Conservation (phyloP, 768 basidiomycete species). For the Naganishia vishniacii region DNA sequence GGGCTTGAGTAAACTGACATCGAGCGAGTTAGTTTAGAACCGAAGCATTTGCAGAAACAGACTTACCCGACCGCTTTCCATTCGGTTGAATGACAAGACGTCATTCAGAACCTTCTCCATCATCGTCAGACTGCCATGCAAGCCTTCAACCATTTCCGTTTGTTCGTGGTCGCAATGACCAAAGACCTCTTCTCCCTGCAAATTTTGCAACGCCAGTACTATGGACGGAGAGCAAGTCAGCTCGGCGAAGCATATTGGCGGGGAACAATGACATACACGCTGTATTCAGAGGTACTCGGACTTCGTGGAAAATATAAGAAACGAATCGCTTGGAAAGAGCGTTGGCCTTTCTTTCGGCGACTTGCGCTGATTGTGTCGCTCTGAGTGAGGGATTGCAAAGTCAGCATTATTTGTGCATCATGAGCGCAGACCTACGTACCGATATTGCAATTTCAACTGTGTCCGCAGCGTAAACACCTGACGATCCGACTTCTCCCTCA, state of each 20-base stretch:
- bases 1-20: constrained; percentile 58
- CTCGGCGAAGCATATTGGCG: background rate
- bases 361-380: constrained; percentile 66
- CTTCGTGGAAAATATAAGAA: constrained; percentile 46
- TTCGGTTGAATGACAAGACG: constrained; percentile 46
- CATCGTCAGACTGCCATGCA: constrained; percentile 45
- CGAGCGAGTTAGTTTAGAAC: constrained; percentile 49
- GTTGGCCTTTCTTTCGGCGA: constrained; percentile 63
- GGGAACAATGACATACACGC: constrained; percentile 37
- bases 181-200: constrained; percentile 71
- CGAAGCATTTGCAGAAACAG: no score
- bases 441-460: constrained; percentile 68
- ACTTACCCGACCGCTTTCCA: constrained; percentile 45
- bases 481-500: constrained; percentile 55
- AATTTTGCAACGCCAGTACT: constrained; percentile 81
- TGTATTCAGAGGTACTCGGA: constrained; percentile 55
- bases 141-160: constrained; percentile 81
- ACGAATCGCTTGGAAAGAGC: constrained; percentile 76
- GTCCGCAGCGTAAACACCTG: constrained; percentile 64
- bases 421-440: constrained; percentile 16
- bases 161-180: constrained; percentile 57
- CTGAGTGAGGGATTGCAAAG: constrained; percentile 31
- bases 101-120: constrained; percentile 51
- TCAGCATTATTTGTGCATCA: background rate
- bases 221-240: constrained; percentile 32